phyloP scores from a whole-genome alignment of 768 basidiomycete genomes.

The Dendrothele bispora region DNA sequence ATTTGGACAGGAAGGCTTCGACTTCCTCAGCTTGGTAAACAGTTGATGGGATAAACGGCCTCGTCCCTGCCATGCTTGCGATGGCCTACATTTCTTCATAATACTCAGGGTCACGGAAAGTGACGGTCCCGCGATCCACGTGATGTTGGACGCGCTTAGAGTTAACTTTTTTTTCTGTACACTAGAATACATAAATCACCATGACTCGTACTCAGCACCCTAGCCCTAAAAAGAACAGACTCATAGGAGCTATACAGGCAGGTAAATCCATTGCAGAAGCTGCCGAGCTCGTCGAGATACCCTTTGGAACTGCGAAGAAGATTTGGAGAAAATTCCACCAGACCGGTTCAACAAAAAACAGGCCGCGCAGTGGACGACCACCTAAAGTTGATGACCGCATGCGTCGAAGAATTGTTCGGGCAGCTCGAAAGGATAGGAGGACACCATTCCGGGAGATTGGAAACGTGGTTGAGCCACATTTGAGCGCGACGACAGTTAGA shows the following conservation, averaged over 20 bases:
- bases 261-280: neutral
- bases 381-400: slow-evolving; percentile 4
- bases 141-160: too few species aligned
- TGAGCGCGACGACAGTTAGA: slow-evolving; percentile 10
- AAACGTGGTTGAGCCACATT: slow-evolving; percentile 8
- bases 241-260: neutral
- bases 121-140: too few species aligned
- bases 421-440: slow-evolving; percentile 5
- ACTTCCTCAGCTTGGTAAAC: too few species aligned
- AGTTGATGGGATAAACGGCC: too few species aligned
- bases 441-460: slow-evolving; percentile 12
- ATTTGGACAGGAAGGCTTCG: too few species aligned
- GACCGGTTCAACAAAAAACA: slow-evolving; percentile 2
- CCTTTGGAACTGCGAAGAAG: neutral
- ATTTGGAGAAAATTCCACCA: slow-evolving; percentile 1
- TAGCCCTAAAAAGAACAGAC: neutral
- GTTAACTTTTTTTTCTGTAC: too few species aligned
- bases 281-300: neutral
- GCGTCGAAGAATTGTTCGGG: neutral
- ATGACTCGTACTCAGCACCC: neutral
- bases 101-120: too few species aligned
- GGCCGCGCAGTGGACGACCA: slow-evolving; percentile 5
- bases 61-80: too few species aligned
- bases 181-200: too few species aligned
- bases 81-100: too few species aligned